Evolutionary conservation across 2,329 filamentous ascomycete species (phyloP).

Genomic region (Ilyonectria destructans): DNA sequence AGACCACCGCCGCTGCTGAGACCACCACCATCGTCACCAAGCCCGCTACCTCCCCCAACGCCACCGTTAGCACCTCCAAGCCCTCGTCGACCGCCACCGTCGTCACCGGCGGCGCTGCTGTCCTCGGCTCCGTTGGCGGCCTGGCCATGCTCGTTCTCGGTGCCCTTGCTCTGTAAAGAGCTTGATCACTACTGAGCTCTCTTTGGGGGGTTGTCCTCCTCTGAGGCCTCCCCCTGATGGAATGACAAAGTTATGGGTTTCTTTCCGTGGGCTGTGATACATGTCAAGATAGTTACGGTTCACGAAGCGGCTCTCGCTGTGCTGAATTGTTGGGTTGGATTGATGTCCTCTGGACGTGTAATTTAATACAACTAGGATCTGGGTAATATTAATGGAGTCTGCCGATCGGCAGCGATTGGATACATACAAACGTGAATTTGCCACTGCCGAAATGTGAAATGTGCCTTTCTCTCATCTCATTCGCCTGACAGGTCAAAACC

Average conservation of each 20-base stretch:
- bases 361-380: slow-evolving; percentile 30
- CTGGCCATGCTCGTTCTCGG: slow-evolving; percentile 53
- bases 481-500: neutral
- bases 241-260: slow-evolving; percentile 7
- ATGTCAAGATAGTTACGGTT: slow-evolving; percentile 28
- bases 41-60: slow-evolving; percentile 34
- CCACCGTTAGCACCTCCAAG: slow-evolving; percentile 21
- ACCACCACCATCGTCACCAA: slow-evolving; percentile 29
- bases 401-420: slow-evolving; percentile 27
- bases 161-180: slow-evolving; percentile 57
- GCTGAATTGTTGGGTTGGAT: slow-evolving; percentile 20
- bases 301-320: slow-evolving; percentile 25
- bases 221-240: neutral
- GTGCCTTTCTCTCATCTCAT: neutral
- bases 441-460: neutral
- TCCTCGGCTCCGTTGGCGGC: slow-evolving; percentile 51
- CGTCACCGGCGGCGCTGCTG: slow-evolving; percentile 52
- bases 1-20: slow-evolving; percentile 39
- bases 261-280: slow-evolving; percentile 4
- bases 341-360: slow-evolving; percentile 21
- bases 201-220: neutral
- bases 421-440: slow-evolving; percentile 7
- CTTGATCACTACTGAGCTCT: neutral
- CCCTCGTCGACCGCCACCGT: slow-evolving; percentile 24
- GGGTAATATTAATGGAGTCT: slow-evolving; percentile 37